A percentile compares a stretch with the other conserved stretches of the same genome.
phyloP scores from a whole-genome alignment of 2,329 filamentous ascomycete genomes.

The Mariannaea elegans region DNA sequence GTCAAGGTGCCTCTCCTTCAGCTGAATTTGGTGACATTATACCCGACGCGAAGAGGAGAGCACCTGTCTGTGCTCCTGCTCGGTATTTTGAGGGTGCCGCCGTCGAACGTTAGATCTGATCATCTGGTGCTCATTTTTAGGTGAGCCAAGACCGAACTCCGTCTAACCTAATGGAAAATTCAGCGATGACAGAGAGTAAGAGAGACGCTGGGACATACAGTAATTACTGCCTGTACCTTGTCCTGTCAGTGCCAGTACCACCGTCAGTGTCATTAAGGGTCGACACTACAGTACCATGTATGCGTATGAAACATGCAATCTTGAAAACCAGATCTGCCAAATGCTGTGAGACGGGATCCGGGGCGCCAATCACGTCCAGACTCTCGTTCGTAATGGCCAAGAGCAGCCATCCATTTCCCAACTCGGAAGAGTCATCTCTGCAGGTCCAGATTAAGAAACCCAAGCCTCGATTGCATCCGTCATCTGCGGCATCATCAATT shows the following conservation, averaged over 20 bases:
- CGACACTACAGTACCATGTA: no score
- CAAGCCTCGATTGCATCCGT: slow-evolving; percentile 39
- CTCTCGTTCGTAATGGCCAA: slow-evolving; percentile 5
- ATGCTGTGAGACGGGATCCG: slow-evolving; percentile 11
- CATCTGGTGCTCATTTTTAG: slow-evolving; percentile 11
- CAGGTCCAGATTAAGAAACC: slow-evolving; percentile 29
- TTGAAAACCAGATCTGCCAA: slow-evolving; percentile 14
- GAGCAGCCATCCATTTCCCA: slow-evolving; percentile 17
- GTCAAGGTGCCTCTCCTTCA: slow-evolving; percentile 21
- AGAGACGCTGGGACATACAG: slow-evolving; percentile 5
- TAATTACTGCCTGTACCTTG: no score
- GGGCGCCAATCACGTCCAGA: slow-evolving; percentile 12
- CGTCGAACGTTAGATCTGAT: slow-evolving; percentile 35
- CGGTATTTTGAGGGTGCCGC: slow-evolving; percentile 13
- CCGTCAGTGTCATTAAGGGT: no score
- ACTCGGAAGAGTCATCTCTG: slow-evolving; percentile 19
- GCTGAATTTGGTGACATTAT: slow-evolving; percentile 29
- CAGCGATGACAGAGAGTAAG: not conserved
- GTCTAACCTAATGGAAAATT: slow-evolving; percentile 1
- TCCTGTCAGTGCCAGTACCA: no score
- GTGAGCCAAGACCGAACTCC: not conserved
- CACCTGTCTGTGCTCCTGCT: slow-evolving; percentile 31
- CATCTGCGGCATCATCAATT: slow-evolving; percentile 32
- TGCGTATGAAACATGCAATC: slow-evolving; percentile 16
- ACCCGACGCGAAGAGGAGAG: slow-evolving; percentile 29